Evolutionary conservation across 2,329 filamentous ascomycete genomes (phyloP).

Genomic region (Aspergillus floridensis): DNA sequence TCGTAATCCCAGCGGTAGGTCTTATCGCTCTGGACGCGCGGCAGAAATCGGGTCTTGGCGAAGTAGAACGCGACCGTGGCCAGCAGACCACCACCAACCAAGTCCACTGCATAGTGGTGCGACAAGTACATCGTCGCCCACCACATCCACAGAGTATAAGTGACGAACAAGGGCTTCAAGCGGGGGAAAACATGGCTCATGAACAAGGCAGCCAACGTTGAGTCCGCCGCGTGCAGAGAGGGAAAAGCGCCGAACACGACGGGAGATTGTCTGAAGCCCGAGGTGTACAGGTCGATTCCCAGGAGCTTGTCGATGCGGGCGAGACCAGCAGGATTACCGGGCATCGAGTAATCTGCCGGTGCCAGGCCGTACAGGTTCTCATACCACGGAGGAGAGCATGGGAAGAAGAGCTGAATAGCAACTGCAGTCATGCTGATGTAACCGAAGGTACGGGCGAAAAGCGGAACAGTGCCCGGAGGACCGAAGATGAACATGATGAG

Average conservation of each 20-base stretch:
- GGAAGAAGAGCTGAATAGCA: conserved; percentile 82
- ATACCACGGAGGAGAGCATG: conserved; percentile 95
- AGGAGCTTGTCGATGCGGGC: conserved; percentile 87
- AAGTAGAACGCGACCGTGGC: conserved; percentile 79
- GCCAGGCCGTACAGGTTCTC: conserved; percentile 89
- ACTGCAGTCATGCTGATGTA: conserved; percentile 91
- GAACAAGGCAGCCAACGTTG: conserved; percentile 85
- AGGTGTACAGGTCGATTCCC: conserved; percentile 88
- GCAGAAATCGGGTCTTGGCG: conserved; percentile 75
- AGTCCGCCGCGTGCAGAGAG: conserved; percentile 84
- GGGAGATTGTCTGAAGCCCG: conserved; percentile 83
- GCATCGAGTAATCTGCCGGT: conserved; percentile 88
- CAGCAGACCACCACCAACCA: conserved; percentile 79
- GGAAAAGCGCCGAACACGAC: conserved; percentile 95
- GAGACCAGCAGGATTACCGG: conserved; percentile 83
- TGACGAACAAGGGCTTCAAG: conserved; percentile 73
- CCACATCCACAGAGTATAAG: conserved; percentile 91
- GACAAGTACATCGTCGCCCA: conserved; percentile 98
- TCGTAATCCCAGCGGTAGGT: conserved; percentile 92
- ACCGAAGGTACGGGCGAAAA: conserved; percentile 83
- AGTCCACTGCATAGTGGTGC: conserved; percentile 93
- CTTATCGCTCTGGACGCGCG: conserved; percentile 79
- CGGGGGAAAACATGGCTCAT: conserved; percentile 89
- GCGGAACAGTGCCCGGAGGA: conserved; percentile 77
- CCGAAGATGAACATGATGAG: conserved; percentile 81